Evolutionary conservation across 768 basidiomycete species (phyloP).

Genomic region (Hericium erinaceus): DNA sequence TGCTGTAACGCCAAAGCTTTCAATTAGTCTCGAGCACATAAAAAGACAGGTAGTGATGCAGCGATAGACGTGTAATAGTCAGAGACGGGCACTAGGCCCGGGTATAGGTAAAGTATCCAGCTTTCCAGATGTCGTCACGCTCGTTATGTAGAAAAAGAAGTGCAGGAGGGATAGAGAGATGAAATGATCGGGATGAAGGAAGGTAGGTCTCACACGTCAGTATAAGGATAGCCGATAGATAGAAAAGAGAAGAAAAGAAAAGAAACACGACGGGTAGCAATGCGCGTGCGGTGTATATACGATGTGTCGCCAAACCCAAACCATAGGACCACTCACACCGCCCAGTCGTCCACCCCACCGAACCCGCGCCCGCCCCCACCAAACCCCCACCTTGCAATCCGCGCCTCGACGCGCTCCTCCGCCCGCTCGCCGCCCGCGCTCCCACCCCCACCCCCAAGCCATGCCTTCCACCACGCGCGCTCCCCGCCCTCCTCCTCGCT

Average conservation of each 20-base stretch:
- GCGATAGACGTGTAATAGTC: too few relatives aligned
- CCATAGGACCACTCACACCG: not conserved
- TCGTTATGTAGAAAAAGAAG: too few relatives aligned
- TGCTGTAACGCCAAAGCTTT: too few relatives aligned
- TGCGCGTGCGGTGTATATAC: not conserved
- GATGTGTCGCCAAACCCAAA: not conserved
- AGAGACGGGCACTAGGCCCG: too few relatives aligned
- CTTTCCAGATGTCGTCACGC: too few relatives aligned
- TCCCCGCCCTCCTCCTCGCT: slow-evolving; percentile 26
- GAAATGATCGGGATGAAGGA: not conserved
- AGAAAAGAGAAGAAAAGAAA: not conserved
- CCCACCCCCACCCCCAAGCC: slow-evolving; percentile 18
- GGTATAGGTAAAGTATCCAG: too few relatives aligned
- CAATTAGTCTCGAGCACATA: too few relatives aligned
- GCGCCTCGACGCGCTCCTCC: slow-evolving; percentile 37
- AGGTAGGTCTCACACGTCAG: not conserved
- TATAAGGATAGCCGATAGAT: not conserved
- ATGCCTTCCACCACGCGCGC: slow-evolving; percentile 14
- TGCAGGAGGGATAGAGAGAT: not conserved
- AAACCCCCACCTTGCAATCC: slow-evolving; percentile 25
- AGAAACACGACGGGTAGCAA: not conserved
- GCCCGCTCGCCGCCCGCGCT: slow-evolving; percentile 13
- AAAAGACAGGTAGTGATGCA: too few relatives aligned
- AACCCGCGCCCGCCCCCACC: slow-evolving; percentile 24
- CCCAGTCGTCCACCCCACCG: slow-evolving; percentile 49